Percentiles rank a stretch among this genome's conserved stretches.
Evolutionary conservation across 495 filamentous ascomycete species (phyloP).

Genomic region (Neurospora sp.): DNA sequence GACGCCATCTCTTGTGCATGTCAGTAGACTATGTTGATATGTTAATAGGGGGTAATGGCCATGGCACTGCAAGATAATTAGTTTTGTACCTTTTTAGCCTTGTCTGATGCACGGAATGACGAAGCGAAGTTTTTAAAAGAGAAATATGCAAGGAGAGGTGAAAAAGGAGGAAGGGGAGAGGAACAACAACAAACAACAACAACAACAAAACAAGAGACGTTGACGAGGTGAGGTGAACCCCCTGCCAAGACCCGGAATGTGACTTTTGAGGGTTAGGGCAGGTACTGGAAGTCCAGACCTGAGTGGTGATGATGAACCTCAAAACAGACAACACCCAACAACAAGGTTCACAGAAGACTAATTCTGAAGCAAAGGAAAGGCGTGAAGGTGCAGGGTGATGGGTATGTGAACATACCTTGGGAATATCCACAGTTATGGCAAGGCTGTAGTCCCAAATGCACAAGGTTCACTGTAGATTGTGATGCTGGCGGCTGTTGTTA

Average conservation of each 20-base stretch:
- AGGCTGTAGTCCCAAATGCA: not conserved
- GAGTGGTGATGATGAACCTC: not conserved
- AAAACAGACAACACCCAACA: not conserved
- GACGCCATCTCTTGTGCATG: slow-evolving; percentile 42
- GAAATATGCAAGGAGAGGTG: not conserved
- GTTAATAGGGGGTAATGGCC: slow-evolving; percentile 8
- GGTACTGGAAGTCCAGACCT: not conserved
- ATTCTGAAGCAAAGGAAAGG: not conserved
- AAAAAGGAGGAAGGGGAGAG: not conserved
- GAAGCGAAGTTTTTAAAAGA: not conserved
- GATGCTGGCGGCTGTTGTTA: too few relatives aligned
- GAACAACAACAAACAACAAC: not conserved
- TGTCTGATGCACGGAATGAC: not conserved
- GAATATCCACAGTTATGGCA: not conserved
- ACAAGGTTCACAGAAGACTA: not conserved
- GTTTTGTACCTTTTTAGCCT: not conserved
- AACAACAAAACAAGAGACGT: not conserved
- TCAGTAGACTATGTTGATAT: slow-evolving; percentile 10
- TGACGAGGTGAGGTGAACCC: not conserved
- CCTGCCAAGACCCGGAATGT: not conserved
- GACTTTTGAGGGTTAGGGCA: not conserved
- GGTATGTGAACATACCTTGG: not conserved
- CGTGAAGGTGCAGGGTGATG: not conserved
- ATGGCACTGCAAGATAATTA: slow-evolving; percentile 19
- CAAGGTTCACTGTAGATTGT: not conserved